Evolutionary conservation across 441 rosid species (phyloP), one percentile per base, ranked within the genome.

Genomic region (Populus hybrid): DNA sequence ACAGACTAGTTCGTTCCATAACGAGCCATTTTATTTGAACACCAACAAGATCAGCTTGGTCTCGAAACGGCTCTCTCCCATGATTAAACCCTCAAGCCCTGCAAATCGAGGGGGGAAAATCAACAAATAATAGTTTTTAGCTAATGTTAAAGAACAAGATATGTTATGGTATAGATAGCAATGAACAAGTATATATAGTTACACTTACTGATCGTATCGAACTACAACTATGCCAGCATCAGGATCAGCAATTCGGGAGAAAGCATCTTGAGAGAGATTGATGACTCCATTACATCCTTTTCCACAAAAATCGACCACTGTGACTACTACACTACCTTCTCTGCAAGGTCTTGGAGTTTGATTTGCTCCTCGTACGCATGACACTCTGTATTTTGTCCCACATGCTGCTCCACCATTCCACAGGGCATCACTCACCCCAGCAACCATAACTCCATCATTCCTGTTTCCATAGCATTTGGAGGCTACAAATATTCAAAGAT

Each of bases 341-440:
- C 36, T 80, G 79, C 82, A 82, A 7, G 84, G 86, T 66, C 67
- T 81, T 12, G 82, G 68, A 18, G 78, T 79, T 2, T 8, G 5
- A 67, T 83, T 85, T 46, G 77, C 77, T 2, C 79, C 77, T 8
- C 76, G 74, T n/a, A 75, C 12, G 83, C 86, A 83, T 24, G 3
- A 81, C 35, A 68, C 86, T 5, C 59, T 79, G 54, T 80, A 82
- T 3, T 5, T 76, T 54, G 23, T 80, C 12, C 86, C 88, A 36
- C 88, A 83, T 18, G 34, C 76, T 14, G 59, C 70, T 16, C 84
- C 83, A 38, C 79, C 72, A 21, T 76, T 74, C 85, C 88, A 85
- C 20, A 87, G 35, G 3, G 69, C 70, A 16, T 76, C 79, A 1
- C 81, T 34, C 11, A 83, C 85, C 0, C 79, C 84, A 1, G 79